Evolutionary conservation across 306 rosid genomes (phyloP).

Genomic region (Prosopis cineraria): DNA sequence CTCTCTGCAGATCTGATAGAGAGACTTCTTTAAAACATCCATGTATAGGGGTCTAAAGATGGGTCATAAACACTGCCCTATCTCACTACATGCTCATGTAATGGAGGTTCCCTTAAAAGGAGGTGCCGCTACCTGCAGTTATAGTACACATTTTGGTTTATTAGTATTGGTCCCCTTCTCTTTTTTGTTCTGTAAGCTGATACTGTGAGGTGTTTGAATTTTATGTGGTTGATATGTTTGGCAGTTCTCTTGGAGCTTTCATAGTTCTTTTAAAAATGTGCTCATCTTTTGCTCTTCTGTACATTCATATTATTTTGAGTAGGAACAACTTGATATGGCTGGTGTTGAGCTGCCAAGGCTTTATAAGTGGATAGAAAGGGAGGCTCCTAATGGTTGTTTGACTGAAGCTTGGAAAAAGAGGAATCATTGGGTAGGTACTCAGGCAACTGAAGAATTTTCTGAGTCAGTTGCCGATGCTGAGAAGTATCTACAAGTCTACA

Average conservation of each 20-base stretch:
- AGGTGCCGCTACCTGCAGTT: too few species aligned
- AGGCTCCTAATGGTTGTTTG: constrained; percentile 79
- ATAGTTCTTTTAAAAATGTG: constrained; percentile 14
- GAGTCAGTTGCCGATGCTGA: constrained; percentile 75
- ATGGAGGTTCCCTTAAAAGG: constrained; percentile 20
- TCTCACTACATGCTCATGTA: neutral
- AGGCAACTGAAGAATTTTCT: constrained; percentile 59
- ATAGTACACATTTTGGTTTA: constrained; percentile 36
- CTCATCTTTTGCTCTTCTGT: constrained; percentile 22
- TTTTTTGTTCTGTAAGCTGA: constrained; percentile 13
- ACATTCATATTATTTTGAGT: constrained; percentile 32
- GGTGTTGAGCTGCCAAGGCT: constrained; percentile 93
- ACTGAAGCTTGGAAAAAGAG: constrained; percentile 96
- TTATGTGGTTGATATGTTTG: constrained; percentile 24
- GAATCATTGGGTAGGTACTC: constrained; percentile 93
- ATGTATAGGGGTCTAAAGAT: neutral
- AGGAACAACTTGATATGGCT: constrained; percentile 99
- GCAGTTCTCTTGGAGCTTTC: constrained; percentile 25
- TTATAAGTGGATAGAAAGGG: constrained; percentile 80
- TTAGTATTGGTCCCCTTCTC: neutral
- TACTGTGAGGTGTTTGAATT: constrained; percentile 17
- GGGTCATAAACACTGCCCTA: neutral
- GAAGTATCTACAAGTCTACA: constrained; percentile 69
- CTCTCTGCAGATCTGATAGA: neutral
- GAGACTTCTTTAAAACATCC: neutral